phyloP scores from a whole-genome alignment of 2,329 filamentous ascomycete species.

The Pseudogymnoascus sp. region DNA sequence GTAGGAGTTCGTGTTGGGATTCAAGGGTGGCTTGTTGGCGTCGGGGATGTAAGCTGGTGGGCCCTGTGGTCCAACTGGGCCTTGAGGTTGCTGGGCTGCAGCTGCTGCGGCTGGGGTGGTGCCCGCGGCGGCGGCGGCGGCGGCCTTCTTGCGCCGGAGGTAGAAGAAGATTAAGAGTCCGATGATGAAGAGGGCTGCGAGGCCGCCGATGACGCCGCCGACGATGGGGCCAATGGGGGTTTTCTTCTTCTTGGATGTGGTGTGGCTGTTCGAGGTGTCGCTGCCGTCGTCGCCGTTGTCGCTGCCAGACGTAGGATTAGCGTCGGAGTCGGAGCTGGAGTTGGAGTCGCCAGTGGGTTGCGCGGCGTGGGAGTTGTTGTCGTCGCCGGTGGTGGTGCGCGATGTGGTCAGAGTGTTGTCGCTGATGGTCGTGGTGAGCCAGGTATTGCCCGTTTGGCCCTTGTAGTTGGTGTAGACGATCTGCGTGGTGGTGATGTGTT shows the following conservation, averaged over 20 bases:
- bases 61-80: neutral
- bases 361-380: neutral
- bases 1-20: neutral
- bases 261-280: neutral
- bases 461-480: slow-evolving; percentile 34
- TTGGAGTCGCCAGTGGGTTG: no score
- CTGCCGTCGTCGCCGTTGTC: no score
- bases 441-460: slow-evolving; percentile 30
- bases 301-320: no score
- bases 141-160: neutral
- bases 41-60: neutral
- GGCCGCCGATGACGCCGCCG: slow-evolving; percentile 1
- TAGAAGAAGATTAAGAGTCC: neutral
- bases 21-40: neutral
- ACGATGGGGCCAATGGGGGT: neutral
- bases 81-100: neutral
- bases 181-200: neutral
- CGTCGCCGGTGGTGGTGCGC: neutral
- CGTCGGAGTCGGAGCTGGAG: no score
- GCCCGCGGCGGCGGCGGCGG: neutral
- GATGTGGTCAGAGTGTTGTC: neutral
- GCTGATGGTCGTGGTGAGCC: slow-evolving; percentile 21
- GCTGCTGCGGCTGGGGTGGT: no score
- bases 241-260: neutral
- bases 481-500: slow-evolving; percentile 29